phyloP scores from a whole-genome alignment of 2,329 filamentous ascomycete genomes.

The Arthrobotrys megalospora region DNA sequence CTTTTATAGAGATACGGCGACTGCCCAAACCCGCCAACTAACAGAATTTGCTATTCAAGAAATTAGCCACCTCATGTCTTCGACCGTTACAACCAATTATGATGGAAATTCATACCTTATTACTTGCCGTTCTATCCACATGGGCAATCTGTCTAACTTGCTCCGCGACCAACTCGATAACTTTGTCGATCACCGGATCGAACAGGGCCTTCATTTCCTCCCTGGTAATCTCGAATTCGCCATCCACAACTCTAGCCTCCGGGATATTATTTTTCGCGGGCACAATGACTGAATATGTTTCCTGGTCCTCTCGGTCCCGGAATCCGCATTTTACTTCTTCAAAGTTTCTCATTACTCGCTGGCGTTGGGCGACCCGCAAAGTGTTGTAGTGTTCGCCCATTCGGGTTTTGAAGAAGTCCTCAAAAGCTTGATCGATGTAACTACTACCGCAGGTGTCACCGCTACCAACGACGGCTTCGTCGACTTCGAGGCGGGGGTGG shows the following conservation, averaged over 20 bases:
- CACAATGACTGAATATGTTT: conserved; percentile 50
- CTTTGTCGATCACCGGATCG: conserved; percentile 44
- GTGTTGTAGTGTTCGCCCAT: conserved; percentile 68
- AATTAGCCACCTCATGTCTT: conserved; percentile 15
- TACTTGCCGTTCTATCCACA: conserved; percentile 19
- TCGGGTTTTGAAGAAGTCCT: conserved; percentile 68
- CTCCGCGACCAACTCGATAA: conserved; percentile 55
- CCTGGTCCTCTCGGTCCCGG: conserved; percentile 51
- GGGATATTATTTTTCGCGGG: conserved; percentile 56
- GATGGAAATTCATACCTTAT: conserved; percentile 23
- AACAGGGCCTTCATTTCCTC: conserved; percentile 52
- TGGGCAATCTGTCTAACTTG: conserved; percentile 49
- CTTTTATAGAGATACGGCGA: conserved; percentile 53
- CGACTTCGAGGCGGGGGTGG: conserved; percentile 70
- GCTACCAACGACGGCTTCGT: conserved; percentile 71
- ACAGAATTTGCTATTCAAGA: conserved; percentile 43
- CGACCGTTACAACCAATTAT: neutral
- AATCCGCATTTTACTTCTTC: conserved; percentile 66
- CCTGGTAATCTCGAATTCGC: conserved; percentile 54
- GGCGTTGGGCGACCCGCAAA: conserved; percentile 66
- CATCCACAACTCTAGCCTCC: conserved; percentile 50
- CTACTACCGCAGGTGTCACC: conserved; percentile 71
- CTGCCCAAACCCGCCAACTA: conserved; percentile 58
- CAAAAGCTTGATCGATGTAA: conserved; percentile 71
- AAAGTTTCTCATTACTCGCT: conserved; percentile 68